Evolutionary conservation across 345 rosid genomes (phyloP), one percentile per base, ranked within the genome.

Genomic region (Ceriops zippeliana): DNA sequence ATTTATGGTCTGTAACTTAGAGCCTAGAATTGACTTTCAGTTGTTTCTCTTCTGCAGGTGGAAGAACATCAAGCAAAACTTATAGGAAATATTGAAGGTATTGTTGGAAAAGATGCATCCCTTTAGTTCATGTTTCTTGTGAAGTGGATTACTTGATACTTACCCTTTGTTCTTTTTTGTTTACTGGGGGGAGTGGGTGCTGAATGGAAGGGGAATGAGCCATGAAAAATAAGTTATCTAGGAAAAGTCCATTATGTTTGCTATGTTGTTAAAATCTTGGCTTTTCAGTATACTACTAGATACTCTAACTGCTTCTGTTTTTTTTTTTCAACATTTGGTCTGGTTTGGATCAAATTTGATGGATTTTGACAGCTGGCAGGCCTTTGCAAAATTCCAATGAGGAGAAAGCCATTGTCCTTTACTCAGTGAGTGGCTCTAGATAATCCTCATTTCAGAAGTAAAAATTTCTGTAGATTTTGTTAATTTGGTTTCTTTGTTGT

Each of bases 341-440:
- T 62, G 7, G 67, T 72, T 69, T 54, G 63, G 63, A 66, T 76
- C 52, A 65, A 53, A 69, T 65, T 38, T 37, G 49, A 52, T 57
- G 68, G 51, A 47, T 80, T 75, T 83, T 67, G 61, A 72, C 87
- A 91, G 96, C 90, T 51, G 74, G 70, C 68, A 82, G 73, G 75
- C 72, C 82, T 62, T 60, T 78, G 47, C 69, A 70, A 67, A 85
- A 85, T 61, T 64, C 80, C 59, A 80, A 56, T 15, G 96, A 90
- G 70, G 95, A 91, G 82, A 95, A 87, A 83, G 98, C 99, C 67
- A 87, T 95, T 70, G 92, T 91, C 71, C 87, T 95, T 71, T 95
- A 87, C 79, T 78, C 84, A 79, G 99, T 95, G 59, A 76, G 77
- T 65, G 53, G 60, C 65, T 13, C 59, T 34, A 61, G 63, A 46